Base-by-base conservation (phyloP, 495 filamentous ascomycete species). In the Trypethelium eluteriae region DNA sequence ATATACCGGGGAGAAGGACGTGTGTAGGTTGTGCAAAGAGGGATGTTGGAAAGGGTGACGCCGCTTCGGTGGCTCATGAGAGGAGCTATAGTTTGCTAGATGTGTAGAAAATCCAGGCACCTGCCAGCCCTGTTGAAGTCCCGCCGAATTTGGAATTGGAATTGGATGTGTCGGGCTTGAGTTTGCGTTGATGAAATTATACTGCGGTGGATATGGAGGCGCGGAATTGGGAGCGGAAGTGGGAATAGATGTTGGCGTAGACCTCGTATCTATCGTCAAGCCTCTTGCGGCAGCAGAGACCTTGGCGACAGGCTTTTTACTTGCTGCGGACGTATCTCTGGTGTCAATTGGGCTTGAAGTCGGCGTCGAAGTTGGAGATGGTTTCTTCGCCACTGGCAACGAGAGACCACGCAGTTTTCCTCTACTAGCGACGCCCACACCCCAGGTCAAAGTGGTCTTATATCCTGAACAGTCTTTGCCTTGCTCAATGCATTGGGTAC, bases 401-500 rank as follows among this genome's bases (percentile, higher is more conserved):
- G 92, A 89, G 67, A 96, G 77, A 16, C 94, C 94, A 62, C 94
- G 84, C 66, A 98, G 84, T 80, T 98, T 98, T 67, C 94, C 94
- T 70, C 94, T 87, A 75, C 93, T 97, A 47, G 94, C 94, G 69
- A 98, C 94, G 35, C 94, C 94, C 44, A 98, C 89, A 12, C 93
- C 94, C 94, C 94, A 98, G 44, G 94, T 98, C 79, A 98, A 84
- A 61, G 92, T 91, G 32, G 94, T 98, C 79, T 95, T 94, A 81
- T 98, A 98, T 68, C 94, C 94, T 53, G 90, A 92, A 80, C 94
- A 98, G 75, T 96, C 92, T 74, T 91, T 93, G 65, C 92, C 90
- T 67, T 88, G 80, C 65, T 96, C 92, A 62, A 98, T 83, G 77
- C 94, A 98, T 75, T 91, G 93, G 57, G 91, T 92, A 76, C 94